Base-by-base conservation (phyloP, 1,139 yeast species). In the Suhomyces bribrorum region DNA sequence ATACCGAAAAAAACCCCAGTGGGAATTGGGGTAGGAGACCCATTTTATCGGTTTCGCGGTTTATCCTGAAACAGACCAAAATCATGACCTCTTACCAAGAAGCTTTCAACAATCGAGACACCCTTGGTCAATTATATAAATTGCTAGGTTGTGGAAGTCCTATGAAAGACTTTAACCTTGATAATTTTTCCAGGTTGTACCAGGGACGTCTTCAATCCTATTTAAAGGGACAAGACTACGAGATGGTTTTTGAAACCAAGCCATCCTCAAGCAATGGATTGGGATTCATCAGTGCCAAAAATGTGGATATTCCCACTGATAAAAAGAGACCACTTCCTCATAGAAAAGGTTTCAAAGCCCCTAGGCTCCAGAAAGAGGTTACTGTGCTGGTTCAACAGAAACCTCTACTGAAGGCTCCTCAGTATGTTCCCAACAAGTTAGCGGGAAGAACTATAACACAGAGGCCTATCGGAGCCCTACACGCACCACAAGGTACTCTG, bases 11-110 rank as follows among this genome's bases (percentile, higher is more conserved):
- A n/a, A 45, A 44, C 14, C 29, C 35, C 5, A 36, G 28, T 15
- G 53, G 49, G 11, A 40, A 43, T 23, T 50, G 60, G 52, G 62
- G 61, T 26, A 43, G 61, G 4, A 46, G 41, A 22, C 56, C 60
- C 2, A 48, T 59, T 6, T 54, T 46, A 2, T 35, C 43, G 9
- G 55, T 48, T 4, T 70, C 77, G 1, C 49, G 74, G 28, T 71
- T 71, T 40, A 41, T 71, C 14, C 39, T 47, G 3, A 41, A 40
- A n/a, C 29, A 35, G 12, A 35, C 44, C 14, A 26, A 29, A 5
- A 29, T 24, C 22, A 43, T 44, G n/a, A 29, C 41, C 9, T 32
- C 35, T 3, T 28, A 15, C 4, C 65, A 56, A 34, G 36, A 38
- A 7, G 57, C 60, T 14, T 59, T 64, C 37, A 33, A 41, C 4